Evolutionary conservation across 148 eudicot genomes (phyloP).

Genomic region (Diospyros kaki): DNA sequence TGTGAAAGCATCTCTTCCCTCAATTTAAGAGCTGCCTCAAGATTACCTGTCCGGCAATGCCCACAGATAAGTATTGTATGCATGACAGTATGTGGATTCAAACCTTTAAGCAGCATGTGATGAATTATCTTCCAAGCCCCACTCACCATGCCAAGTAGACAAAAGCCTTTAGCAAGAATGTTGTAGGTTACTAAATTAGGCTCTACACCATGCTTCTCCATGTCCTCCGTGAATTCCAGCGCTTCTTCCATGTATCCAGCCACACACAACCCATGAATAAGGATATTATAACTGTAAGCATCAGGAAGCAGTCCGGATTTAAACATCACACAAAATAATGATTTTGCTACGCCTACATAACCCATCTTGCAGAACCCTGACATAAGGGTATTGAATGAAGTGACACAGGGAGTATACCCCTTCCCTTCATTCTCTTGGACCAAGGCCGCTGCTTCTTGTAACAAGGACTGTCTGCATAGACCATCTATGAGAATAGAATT

Average conservation of each 20-base stretch:
- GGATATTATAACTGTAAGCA: slow-evolving; percentile 68
- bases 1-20: slow-evolving; percentile 56
- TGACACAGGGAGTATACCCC: slow-evolving; percentile 28
- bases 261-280: slow-evolving; percentile 67
- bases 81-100: slow-evolving; percentile 40
- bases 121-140: slow-evolving; percentile 37
- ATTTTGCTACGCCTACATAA: slow-evolving; percentile 55
- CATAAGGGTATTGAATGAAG: slow-evolving; percentile 63
- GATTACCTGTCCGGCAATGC: slow-evolving; percentile 50
- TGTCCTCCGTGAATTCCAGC: slow-evolving; percentile 46
- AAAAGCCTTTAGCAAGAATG: slow-evolving; percentile 67
- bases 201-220: slow-evolving; percentile 70
- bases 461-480: slow-evolving; percentile 64
- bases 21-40: slow-evolving; percentile 48
- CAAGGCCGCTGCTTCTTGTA: slow-evolving; percentile 55
- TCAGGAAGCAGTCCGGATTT: slow-evolving; percentile 73
- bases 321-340: slow-evolving; percentile 72
- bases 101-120: slow-evolving; percentile 39
- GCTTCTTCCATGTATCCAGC: slow-evolving; percentile 81
- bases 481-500: slow-evolving; percentile 63
- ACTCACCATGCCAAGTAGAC: slow-evolving; percentile 48
- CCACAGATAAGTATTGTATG: slow-evolving; percentile 64
- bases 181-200: slow-evolving; percentile 73
- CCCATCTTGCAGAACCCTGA: slow-evolving; percentile 67
- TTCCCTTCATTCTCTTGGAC: slow-evolving; percentile 33